Evolutionary conservation across 2,329 filamentous ascomycete species (phyloP).

Genomic region (Elsinoe perseae): DNA sequence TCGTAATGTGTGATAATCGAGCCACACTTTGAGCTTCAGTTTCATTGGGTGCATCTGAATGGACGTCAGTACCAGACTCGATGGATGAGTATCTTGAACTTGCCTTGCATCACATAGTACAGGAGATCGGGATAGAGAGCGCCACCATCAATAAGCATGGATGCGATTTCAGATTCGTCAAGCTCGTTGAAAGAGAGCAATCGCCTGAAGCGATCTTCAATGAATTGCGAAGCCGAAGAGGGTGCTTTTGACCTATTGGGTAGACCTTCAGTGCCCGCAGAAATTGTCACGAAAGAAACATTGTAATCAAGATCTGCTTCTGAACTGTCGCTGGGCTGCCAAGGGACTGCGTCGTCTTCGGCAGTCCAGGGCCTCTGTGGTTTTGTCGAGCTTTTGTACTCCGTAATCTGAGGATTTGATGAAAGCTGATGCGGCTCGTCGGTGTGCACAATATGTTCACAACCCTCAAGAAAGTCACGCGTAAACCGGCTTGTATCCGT

Average conservation of each 20-base stretch:
- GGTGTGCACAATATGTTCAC: constrained; percentile 88
- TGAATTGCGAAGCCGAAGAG: constrained; percentile 45
- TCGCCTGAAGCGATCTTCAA: constrained; percentile 61
- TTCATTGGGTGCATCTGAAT: not conserved
- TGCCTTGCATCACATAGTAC: constrained; percentile 60
- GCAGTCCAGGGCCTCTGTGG: constrained; percentile 23
- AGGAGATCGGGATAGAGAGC: constrained; percentile 78
- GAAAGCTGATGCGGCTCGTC: constrained; percentile 46
- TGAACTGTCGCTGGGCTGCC: constrained; percentile 58
- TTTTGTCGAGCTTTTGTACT: constrained; percentile 13
- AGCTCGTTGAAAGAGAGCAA: constrained; percentile 55
- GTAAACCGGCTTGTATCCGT: constrained; percentile 82
- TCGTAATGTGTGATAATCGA: not conserved
- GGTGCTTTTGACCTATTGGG: constrained; percentile 36
- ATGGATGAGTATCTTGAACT: not conserved
- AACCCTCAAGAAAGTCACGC: constrained; percentile 75
- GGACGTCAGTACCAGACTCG: not conserved
- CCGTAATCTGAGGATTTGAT: not conserved
- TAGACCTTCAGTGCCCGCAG: constrained; percentile 47
- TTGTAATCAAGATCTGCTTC: constrained; percentile 81
- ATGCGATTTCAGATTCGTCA: constrained; percentile 65
- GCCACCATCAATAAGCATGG: constrained; percentile 70
- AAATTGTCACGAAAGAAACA: constrained; percentile 79
- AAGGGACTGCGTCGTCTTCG: constrained; percentile 49
- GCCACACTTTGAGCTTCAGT: not conserved